Evolutionary conservation across 2,329 filamentous ascomycete species (phyloP), one percentile per base, ranked within the genome.

Genomic region (Trichoderma breve): DNA sequence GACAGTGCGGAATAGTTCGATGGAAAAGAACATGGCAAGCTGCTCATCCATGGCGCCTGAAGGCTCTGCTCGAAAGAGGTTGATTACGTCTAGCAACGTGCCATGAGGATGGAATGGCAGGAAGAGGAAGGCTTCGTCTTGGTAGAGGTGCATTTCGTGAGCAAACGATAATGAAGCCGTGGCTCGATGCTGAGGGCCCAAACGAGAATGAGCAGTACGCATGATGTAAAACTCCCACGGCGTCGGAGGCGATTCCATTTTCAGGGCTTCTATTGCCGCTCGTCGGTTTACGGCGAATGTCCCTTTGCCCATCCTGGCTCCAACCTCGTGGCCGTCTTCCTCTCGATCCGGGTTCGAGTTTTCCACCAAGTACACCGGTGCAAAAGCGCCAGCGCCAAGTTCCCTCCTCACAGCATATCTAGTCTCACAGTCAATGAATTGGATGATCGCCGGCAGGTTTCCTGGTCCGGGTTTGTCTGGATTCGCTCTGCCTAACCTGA

Each of bases 201-300:
- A 86, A 1, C 96, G 92, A 26, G 88, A 85, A 74, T 95, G 93
- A 2, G 93, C 90, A 70, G 94, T 89, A 1, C 93, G 91, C 84
- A 98, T 94, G 81, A 99, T 97, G 82, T 97, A 93, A 79, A 98
- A 99, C 79, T 99, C 96, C 96, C 96, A 99, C 0, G 93, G 87
- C 5, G 91, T 92, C 0, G 95, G 93, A 0, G 95, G 94, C 36
- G 92, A 89, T 82, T 99, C 96, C 90, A 97, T 95, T 82, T 99
- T 99, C 76, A 99, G 86, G 1, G 96, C 96, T 81, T 98, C 94
- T 5, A 96, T 86, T 1, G 84, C 74, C 57, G 84, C 84, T 55
- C 92, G 89, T 60, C 84, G 83, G 39, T 83, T 84, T 11, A 85
- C 78, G n/a, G 88, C 84, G 77, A 91, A 89, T 14, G 85, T 82